Base-by-base conservation (phyloP, 129 eudicot genomes). In the Flaveria robusta region DNA sequence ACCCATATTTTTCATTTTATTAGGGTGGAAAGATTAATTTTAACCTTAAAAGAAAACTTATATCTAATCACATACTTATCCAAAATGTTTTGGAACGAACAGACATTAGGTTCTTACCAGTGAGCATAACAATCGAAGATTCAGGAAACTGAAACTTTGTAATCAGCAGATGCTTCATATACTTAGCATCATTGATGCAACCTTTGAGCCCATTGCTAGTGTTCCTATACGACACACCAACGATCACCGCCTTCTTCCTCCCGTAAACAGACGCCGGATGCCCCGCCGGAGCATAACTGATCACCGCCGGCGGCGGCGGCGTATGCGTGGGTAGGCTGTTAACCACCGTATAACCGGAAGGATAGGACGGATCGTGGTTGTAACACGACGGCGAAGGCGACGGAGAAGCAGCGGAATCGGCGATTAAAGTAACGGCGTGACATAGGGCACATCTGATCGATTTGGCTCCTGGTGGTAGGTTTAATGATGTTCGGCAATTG, bases 181-280 rank as follows among this genome's bases (percentile, higher is more conserved):
- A 94, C 72, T 89, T 94, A 9, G 99, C 97, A 50, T 94, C 99
- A 76, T 94, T 94, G 1, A 94, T 65, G 68, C 99, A 94, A n/a
- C 99, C 99, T 64, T 87, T 91, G 24, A 94, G 87, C 82, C 91
- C 97, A 65, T 91, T 92, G n/a, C 88, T 79, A 1, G 99, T 88
- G 75, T 50, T 76, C 79, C 18, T 81, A 27, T 94, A 94, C 77
- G 97, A 86, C 46, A 94, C 84, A 4, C 99, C 99, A 34, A 88
- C 82, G 63, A 94, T 89, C 86, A 94, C 87, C 15, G 99, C 99
- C 82, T 85, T 94, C 45, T 91, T 94, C 47, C 87, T 68, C 16
- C 94, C 99, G 71, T 85, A 83, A 5, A 80, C 73, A 16, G 77
- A 88, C 31, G 89, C 82, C 23, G 92, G 89, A 16, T 2, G 41